A percentile compares a stretch with the other conserved stretches of the same genome.
Conservation (phyloP, 805 yeast genomes). For the Clavispora fructus region DNA sequence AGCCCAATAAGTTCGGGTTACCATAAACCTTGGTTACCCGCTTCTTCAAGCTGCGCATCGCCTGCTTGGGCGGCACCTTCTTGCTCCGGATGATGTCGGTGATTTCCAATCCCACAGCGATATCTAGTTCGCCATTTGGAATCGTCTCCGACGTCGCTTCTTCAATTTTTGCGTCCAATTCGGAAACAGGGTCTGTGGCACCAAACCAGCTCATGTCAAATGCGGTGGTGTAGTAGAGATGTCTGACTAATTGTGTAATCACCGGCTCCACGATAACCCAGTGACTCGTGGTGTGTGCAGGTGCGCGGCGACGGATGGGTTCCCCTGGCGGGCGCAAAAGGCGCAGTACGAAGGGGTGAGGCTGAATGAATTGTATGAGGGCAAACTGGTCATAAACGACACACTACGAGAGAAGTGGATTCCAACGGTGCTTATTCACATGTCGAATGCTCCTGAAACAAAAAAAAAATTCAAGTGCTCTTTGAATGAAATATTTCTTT, state of each 20-base stretch:
- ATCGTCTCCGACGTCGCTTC: constrained; percentile 85
- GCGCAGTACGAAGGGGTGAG: too few species aligned
- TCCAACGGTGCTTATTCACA: too few species aligned
- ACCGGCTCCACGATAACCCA: background rate
- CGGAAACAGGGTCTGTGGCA: constrained; percentile 27
- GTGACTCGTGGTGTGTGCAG: background rate
- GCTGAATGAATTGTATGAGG: too few species aligned
- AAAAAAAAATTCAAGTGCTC: too few species aligned
- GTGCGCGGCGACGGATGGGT: background rate
- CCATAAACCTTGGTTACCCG: constrained; percentile 52
- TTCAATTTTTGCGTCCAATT: constrained; percentile 58
- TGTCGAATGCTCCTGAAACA: too few species aligned
- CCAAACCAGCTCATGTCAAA: constrained; percentile 52
- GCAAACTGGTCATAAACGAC: too few species aligned
- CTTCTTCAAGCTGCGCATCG: constrained; percentile 79
- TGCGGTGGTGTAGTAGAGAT: background rate
- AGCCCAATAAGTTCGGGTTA: constrained; percentile 77
- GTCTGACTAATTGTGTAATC: background rate
- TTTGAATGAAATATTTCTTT: too few species aligned
- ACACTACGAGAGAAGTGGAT: too few species aligned
- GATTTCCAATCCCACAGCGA: constrained; percentile 68
- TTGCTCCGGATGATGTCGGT: constrained; percentile 84
- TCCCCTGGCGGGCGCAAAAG: background rate
- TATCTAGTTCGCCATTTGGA: constrained; percentile 85
- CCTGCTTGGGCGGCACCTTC: constrained; percentile 69